Evolutionary conservation across 352 stramenopile species (phyloP), one percentile per base, ranked within the genome.

Genomic region (Phytopythium chamaehyphon): DNA sequence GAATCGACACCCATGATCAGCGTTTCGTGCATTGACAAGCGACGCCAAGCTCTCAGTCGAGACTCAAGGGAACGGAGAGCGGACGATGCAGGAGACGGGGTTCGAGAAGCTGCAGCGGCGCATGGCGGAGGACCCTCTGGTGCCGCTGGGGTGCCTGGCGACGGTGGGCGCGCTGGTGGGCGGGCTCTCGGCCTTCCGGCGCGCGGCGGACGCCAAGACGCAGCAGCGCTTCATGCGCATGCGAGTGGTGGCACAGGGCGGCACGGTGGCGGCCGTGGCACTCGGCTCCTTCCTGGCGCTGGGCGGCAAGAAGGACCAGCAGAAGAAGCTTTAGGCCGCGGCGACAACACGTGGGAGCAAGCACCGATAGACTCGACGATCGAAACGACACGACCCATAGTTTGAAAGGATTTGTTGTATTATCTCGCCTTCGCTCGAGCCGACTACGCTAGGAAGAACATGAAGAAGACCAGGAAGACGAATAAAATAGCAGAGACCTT

Each of bases 401-500:
- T n/a, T n/a, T n/a, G n/a, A n/a, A n/a, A n/a, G n/a, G n/a, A n/a
- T n/a, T n/a, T n/a, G 42, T 55, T 55, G 56, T 53, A 53, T 61
- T 43, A 52, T 50, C 51, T 24, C 22, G 49, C 37, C 46, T 42
- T 43, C 49, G 22, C 38, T 33, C 28, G 28, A n/a, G n/a, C 28
- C 28, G 28, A 47, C 9, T 89, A 93, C 45, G 83, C 83, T 63
- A 93, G 69, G 58, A 93, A 86, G 64, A 92, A 90, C 74, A 92
- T 88, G 68, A 93, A 93, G 67, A 93, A 90, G 64, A 93, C 71
- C 57, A 93, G 66, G 47, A 93, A 93, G 38, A 90, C 61, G 54
- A 93, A 86, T 74, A 93, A 88, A 68, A 93, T 90, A 69, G 75
- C 76, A 26, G 73, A 88, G 38, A 93, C 66, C 69, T 93, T 93